Conservation (phyloP, 495 filamentous ascomycete genomes). For the Podospora tetraspora region DNA sequence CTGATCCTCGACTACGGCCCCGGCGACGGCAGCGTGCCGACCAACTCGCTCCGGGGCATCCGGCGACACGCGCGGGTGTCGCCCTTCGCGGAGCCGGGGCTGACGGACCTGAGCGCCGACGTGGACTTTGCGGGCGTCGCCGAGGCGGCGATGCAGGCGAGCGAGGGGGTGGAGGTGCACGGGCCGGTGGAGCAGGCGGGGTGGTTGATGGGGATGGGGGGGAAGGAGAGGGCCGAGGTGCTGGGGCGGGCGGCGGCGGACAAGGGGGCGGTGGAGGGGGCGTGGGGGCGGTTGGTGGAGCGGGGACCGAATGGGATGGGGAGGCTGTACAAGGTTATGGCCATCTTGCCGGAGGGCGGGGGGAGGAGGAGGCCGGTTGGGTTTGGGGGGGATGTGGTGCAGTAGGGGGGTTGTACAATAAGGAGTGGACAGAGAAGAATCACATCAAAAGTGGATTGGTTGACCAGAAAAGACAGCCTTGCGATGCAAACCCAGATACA, state of each 20-base stretch:
- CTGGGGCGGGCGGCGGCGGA: constrained; percentile 47
- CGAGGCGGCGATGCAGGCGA: constrained; percentile 69
- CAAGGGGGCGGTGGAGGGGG: constrained; percentile 56
- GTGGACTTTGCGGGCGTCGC: constrained; percentile 86
- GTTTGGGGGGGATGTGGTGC: constrained; percentile 71
- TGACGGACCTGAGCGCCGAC: constrained; percentile 81
- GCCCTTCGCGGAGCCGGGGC: constrained; percentile 70
- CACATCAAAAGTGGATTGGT: background rate
- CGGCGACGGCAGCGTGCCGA: constrained; percentile 61
- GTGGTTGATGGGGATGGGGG: constrained; percentile 76
- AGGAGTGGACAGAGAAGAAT: background rate
- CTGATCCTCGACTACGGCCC: constrained; percentile 94
- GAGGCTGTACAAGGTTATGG: constrained; percentile 85
- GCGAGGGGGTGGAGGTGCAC: constrained; percentile 79
- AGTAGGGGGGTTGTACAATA: background rate
- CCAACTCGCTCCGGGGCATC: constrained; percentile 86
- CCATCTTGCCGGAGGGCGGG: constrained; percentile 76
- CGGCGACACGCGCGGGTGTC: constrained; percentile 63
- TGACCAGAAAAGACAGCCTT: background rate
- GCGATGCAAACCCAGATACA: constrained; percentile 3
- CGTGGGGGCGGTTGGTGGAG: constrained; percentile 76
- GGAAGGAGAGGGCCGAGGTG: constrained; percentile 67
- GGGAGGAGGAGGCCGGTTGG: constrained; percentile 76
- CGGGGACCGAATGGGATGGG: constrained; percentile 79
- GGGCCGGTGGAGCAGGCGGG: constrained; percentile 82